Evolutionary conservation across 345 rosid genomes (phyloP).

Genomic region (Nasturtium officinale): DNA sequence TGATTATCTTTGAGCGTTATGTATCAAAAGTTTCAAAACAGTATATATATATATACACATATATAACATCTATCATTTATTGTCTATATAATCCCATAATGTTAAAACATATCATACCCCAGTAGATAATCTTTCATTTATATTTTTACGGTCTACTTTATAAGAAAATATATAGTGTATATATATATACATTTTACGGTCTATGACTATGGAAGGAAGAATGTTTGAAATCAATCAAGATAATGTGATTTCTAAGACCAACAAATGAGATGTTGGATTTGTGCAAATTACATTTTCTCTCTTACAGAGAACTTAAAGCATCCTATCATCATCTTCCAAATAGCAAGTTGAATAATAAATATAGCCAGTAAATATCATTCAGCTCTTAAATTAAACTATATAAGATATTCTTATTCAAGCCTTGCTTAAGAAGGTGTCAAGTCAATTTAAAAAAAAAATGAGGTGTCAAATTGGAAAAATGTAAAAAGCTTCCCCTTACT

Average conservation of each 20-base stretch:
- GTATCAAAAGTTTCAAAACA: neutral
- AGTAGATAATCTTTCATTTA: neutral
- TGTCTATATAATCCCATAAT: neutral
- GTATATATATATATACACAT: neutral
- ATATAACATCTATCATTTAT: neutral
- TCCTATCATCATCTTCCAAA: neutral
- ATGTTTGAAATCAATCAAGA: neutral
- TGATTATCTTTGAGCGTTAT: conserved; percentile 7
- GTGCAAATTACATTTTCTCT: neutral
- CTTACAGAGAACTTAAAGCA: neutral
- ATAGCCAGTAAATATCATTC: conserved; percentile 13
- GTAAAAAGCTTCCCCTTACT: conserved; percentile 20
- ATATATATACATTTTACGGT: too few species aligned
- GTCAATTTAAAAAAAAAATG: too few species aligned
- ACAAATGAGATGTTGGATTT: neutral
- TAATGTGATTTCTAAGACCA: neutral
- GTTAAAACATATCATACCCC: neutral
- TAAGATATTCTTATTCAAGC: neutral
- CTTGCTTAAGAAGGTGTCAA: conserved; percentile 36
- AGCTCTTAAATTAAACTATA: neutral
- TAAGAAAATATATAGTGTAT: neutral
- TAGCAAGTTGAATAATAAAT: conserved; percentile 2
- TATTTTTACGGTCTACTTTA: neutral
- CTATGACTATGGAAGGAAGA: neutral
- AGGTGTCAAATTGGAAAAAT: conserved; percentile 35